Base-by-base conservation (phyloP, 2,329 filamentous ascomycete genomes). In the Trichoderma semiorbis region DNA sequence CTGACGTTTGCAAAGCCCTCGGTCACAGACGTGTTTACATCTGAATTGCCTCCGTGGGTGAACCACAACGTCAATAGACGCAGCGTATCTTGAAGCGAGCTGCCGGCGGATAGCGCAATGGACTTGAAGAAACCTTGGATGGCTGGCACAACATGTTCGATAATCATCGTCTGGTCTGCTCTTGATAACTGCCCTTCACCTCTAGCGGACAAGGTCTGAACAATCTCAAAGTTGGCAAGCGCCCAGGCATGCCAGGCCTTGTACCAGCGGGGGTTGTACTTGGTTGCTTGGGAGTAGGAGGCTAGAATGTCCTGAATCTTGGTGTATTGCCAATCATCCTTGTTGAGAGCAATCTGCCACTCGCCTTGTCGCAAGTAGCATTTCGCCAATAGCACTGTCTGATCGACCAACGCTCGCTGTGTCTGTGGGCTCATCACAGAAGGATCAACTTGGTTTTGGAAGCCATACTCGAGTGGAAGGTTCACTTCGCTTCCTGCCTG, bases 231-330 rank as follows among this genome's bases (percentile, higher is more conserved):
- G 81, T 99, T 99, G 69, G 96, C 95, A 74, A 99, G 83, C 12
- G 96, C 97, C 95, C 96, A 99, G 0, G 96, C 93, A 82, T 99
- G 96, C 96, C 96, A 99, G 8, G 97, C 96, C 83, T 99, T 99
- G 85, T 99, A 99, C 90, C 95, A 99, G 73, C 92, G 91, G 39
- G 94, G 92, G 79, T 99, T 97, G 83, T 97, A 98, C 72, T 93
- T 91, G 2, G 96, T 99, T 1, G 97, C 97, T 72, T 95, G 92
- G 21, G 91, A 91, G 81, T 98, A 99, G 2, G 96, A 94, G n/a
- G 90, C 88, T 28, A 99, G 85, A 72, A 99, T 94, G 68, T 98
- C 95, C 66, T 93, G 89, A 5, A 97, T 93, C 75, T 93, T 91
- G 10, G 93, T 92, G 74, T 93, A 90, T 74, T 93, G 91, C 97